Evolutionary conservation across 1,284 basidiomycete species (phyloP).

Genomic region (Tausonia pullulans): DNA sequence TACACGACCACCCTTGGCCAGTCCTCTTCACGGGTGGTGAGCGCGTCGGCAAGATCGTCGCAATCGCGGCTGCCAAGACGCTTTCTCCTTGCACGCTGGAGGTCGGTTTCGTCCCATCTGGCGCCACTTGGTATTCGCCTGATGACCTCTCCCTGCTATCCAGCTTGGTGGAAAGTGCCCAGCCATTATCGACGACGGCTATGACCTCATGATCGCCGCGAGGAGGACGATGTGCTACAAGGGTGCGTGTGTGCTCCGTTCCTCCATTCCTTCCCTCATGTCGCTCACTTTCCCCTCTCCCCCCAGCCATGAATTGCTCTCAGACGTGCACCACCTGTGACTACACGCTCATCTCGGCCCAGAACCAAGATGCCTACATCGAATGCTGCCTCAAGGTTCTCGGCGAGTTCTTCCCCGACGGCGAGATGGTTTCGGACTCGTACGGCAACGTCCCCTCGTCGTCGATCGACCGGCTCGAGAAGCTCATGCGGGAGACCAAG

Average conservation of each 20-base stretch:
- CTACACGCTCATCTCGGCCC: not conserved
- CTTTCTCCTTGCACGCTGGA: conserved; percentile 13
- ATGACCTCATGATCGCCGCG: conserved; percentile 7
- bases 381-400: not conserved
- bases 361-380: conserved; percentile 2
- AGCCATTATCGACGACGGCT: conserved; percentile 4
- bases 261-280: too few relatives aligned
- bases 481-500: conserved; percentile 7
- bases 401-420: conserved; percentile 5
- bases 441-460: conserved; percentile 8
- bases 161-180: conserved; percentile 13
- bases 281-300: not conserved
- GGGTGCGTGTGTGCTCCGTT: not conserved
- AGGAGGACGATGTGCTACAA: conserved; percentile 10
- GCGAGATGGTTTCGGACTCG: conserved; percentile 2
- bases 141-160: not conserved
- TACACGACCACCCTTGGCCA: not conserved
- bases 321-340: conserved; percentile 11
- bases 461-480: conserved; percentile 1
- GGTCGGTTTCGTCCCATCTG: not conserved
- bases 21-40: conserved; percentile 14
- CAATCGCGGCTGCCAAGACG: conserved; percentile 11
- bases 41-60: conserved; percentile 3
- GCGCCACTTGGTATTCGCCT: not conserved
- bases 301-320: not conserved